Evolutionary conservation across 257 asterid species (phyloP).

Genomic region (Solanum etuberosum): DNA sequence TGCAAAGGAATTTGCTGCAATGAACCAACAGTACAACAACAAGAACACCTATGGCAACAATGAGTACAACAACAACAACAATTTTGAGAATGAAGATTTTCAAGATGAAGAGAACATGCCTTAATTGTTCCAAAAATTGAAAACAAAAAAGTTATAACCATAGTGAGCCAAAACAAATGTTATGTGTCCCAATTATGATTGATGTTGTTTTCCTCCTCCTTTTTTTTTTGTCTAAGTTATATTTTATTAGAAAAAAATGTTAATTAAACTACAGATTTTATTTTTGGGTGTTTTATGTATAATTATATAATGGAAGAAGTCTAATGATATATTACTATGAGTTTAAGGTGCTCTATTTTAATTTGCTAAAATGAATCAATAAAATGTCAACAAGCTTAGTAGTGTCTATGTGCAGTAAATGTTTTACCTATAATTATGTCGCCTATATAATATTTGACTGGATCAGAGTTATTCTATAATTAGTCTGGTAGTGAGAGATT

Average conservation of each 20-base stretch:
- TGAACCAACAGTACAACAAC: slow-evolving; percentile 12
- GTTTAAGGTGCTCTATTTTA: neutral
- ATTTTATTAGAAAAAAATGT: slow-evolving; percentile 7
- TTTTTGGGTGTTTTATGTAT: slow-evolving; percentile 11
- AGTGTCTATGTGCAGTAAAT: neutral
- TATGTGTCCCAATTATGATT: slow-evolving; percentile 10
- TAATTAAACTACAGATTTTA: slow-evolving; percentile 17
- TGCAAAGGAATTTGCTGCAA: slow-evolving; percentile 13
- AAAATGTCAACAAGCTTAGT: neutral
- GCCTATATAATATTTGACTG: neutral
- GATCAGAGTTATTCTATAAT: neutral
- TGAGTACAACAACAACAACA: neutral
- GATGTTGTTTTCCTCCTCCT: slow-evolving; percentile 6
- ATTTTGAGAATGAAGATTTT: slow-evolving; percentile 27
- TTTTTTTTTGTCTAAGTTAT: slow-evolving; percentile 5
- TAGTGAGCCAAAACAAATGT: neutral
- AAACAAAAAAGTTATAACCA: neutral
- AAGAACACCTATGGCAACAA: slow-evolving; percentile 2
- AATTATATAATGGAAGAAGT: neutral
- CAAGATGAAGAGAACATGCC: slow-evolving; percentile 42
- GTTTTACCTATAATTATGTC: neutral
- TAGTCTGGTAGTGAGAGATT: neutral
- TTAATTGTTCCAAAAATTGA: slow-evolving; percentile 5
- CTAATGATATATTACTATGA: neutral
- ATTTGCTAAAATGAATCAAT: neutral